Evolutionary conservation across 352 stramenopile species (phyloP).

Genomic region (Globisporangium recalcitrans): DNA sequence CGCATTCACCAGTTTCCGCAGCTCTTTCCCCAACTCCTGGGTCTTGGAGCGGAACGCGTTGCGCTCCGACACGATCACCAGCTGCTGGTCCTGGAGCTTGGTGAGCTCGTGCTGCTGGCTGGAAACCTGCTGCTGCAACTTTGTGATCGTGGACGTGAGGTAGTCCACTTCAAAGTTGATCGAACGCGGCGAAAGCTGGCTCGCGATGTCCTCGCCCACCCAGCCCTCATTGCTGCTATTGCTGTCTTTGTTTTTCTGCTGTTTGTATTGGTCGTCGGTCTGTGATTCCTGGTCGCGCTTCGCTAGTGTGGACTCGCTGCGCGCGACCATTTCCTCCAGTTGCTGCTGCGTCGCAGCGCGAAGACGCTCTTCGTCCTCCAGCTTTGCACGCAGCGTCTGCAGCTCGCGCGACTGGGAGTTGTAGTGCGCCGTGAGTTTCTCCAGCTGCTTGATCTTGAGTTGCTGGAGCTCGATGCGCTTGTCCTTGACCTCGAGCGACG

Average conservation of each 20-base stretch:
- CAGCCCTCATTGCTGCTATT: slow-evolving; percentile 13
- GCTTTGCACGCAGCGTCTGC: slow-evolving; percentile 31
- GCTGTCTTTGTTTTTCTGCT: slow-evolving; percentile 9
- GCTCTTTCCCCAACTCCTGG: slow-evolving; percentile 45
- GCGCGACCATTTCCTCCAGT: slow-evolving; percentile 21
- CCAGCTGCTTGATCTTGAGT: slow-evolving; percentile 53
- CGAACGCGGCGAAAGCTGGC: slow-evolving; percentile 26
- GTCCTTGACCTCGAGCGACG: slow-evolving; percentile 70
- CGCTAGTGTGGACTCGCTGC: slow-evolving; percentile 4
- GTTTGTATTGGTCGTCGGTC: slow-evolving; percentile 30
- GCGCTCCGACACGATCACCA: slow-evolving; percentile 39
- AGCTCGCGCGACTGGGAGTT: slow-evolving; percentile 43
- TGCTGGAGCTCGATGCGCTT: slow-evolving; percentile 69
- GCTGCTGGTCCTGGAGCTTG: slow-evolving; percentile 31
- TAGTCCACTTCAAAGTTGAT: slow-evolving; percentile 21
- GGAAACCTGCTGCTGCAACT: slow-evolving; percentile 39
- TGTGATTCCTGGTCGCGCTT: slow-evolving; percentile 35
- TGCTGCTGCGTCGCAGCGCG: slow-evolving; percentile 41
- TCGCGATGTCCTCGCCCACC: slow-evolving; percentile 19
- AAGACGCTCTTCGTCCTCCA: slow-evolving; percentile 44
- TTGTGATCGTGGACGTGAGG: slow-evolving; percentile 26
- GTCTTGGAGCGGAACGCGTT: slow-evolving; percentile 59
- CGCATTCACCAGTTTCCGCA: slow-evolving; percentile 46
- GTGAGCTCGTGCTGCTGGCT: slow-evolving; percentile 22
- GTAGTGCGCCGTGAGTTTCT: slow-evolving; percentile 51